phyloP scores from a whole-genome alignment of 768 basidiomycete genomes.

The Kwoniella dejecticola region DNA sequence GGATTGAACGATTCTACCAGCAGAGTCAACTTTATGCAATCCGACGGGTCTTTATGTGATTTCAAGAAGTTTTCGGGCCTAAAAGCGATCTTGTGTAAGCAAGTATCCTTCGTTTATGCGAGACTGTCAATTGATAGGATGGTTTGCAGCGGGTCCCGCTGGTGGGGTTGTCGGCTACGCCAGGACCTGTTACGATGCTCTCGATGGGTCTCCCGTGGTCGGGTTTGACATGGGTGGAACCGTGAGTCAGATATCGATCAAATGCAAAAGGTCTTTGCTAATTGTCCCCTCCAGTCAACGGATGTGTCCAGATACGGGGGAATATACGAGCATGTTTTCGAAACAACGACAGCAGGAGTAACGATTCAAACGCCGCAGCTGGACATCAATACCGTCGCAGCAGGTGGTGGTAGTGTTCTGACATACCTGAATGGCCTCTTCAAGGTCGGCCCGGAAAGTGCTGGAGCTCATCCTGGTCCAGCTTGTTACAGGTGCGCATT shows the following conservation, averaged over 20 bases:
- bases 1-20: slow-evolving; percentile 28
- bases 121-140: background rate
- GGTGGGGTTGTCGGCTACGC: slow-evolving; percentile 96
- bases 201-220: slow-evolving; percentile 72
- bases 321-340: slow-evolving; percentile 75
- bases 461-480: slow-evolving; percentile 22
- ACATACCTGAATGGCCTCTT: slow-evolving; percentile 89
- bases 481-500: slow-evolving; percentile 18
- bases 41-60: slow-evolving; percentile 63
- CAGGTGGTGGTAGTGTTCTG: slow-evolving; percentile 88
- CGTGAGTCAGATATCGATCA: slow-evolving; percentile 49
- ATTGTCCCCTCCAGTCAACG: slow-evolving; percentile 8
- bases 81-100: slow-evolving; percentile 77
- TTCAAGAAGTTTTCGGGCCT: slow-evolving; percentile 79
- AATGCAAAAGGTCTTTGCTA: background rate
- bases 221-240: slow-evolving; percentile 69
- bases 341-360: slow-evolving; percentile 44
- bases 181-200: slow-evolving; percentile 80
- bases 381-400: slow-evolving; percentile 57
- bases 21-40: slow-evolving; percentile 73
- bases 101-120: background rate
- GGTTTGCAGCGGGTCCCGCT: slow-evolving; percentile 63
- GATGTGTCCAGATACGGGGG: slow-evolving; percentile 90
- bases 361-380: slow-evolving; percentile 46
- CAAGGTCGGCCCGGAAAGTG: slow-evolving; percentile 75